phyloP scores from a whole-genome alignment of 805 yeast species.

The Ogataea corticis region DNA sequence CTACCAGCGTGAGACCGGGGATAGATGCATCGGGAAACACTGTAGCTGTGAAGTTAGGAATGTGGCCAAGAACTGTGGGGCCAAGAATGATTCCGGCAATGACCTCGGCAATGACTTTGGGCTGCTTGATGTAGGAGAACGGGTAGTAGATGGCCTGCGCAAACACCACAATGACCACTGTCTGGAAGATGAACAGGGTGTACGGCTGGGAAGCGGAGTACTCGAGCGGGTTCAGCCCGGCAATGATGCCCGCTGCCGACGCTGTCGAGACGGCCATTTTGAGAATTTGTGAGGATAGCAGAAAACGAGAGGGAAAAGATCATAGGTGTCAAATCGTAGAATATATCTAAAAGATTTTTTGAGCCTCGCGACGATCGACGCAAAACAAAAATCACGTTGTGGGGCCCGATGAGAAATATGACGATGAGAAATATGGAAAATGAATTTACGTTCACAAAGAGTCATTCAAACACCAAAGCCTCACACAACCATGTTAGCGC shows the following conservation, averaged over 20 bases:
- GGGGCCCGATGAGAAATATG: no score
- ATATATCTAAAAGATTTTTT: neutral
- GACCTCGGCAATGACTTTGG: constrained; percentile 81
- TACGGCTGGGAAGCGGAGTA: constrained; percentile 61
- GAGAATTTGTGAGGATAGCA: neutral
- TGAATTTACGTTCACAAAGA: no score
- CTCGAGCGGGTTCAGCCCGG: constrained; percentile 69
- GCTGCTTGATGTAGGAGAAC: constrained; percentile 63
- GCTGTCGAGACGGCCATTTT: constrained; percentile 10
- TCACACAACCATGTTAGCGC: constrained; percentile 50
- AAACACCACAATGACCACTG: constrained; percentile 55
- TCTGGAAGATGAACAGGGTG: constrained; percentile 70
- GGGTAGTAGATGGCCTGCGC: constrained; percentile 66
- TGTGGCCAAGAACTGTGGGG: constrained; percentile 71
- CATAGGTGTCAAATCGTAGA: neutral
- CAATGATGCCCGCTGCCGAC: constrained; percentile 58
- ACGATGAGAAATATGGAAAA: no score
- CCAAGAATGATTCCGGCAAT: constrained; percentile 74
- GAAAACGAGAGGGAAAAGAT: no score
- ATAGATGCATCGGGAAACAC: constrained; percentile 67
- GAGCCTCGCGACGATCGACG: neutral
- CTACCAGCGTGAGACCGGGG: constrained; percentile 63
- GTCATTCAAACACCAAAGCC: no score
- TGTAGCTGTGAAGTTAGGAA: constrained; percentile 62
- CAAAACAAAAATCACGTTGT: no score